Evolutionary conservation across 2,329 filamentous ascomycete genomes (phyloP).

Genomic region (Cytospora leucostoma): DNA sequence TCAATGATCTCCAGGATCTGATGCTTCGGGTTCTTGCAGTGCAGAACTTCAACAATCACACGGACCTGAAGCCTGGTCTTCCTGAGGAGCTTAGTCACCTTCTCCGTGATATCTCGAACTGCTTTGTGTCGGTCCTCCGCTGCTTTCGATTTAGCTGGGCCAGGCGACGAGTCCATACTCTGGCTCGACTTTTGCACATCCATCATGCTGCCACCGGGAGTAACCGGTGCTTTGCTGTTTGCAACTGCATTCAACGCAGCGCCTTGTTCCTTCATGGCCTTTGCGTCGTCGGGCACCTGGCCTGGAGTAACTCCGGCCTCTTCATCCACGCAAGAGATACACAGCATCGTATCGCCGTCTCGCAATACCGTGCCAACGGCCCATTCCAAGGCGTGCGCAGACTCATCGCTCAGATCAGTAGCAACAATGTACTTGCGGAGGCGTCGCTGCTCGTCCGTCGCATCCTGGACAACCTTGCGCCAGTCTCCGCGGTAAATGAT

Average conservation of each 20-base stretch:
- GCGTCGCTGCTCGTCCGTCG: slow-evolving; percentile 74
- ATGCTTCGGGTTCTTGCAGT: slow-evolving; percentile 97
- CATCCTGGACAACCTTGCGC: slow-evolving; percentile 70
- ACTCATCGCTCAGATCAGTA: slow-evolving; percentile 91
- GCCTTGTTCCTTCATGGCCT: slow-evolving; percentile 74
- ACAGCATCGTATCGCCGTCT: slow-evolving; percentile 90
- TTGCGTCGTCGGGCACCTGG: slow-evolving; percentile 70
- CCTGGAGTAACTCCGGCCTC: slow-evolving; percentile 63
- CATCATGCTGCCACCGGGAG: slow-evolving; percentile 33
- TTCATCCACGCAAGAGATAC: slow-evolving; percentile 92
- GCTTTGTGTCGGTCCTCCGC: slow-evolving; percentile 81
- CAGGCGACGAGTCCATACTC: slow-evolving; percentile 9
- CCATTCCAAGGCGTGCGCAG: slow-evolving; percentile 94
- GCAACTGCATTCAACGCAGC: slow-evolving; percentile 68
- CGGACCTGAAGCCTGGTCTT: slow-evolving; percentile 92
- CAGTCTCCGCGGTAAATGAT: slow-evolving; percentile 92
- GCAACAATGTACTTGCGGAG: slow-evolving; percentile 93
- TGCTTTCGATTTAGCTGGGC: slow-evolving; percentile 44
- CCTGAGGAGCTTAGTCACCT: slow-evolving; percentile 80
- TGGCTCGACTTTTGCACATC: slow-evolving; percentile 33
- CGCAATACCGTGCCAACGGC: slow-evolving; percentile 92
- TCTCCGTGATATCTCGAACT: slow-evolving; percentile 80
- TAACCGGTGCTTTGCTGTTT: slow-evolving; percentile 41
- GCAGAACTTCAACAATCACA: slow-evolving; percentile 92
- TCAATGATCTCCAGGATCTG: slow-evolving; percentile 98